These are phyloP conservation scores for Ambrosia hybrid DNA, from an alignment of 140 eudicot genomes.

Conservation along the genomic window DNA sequence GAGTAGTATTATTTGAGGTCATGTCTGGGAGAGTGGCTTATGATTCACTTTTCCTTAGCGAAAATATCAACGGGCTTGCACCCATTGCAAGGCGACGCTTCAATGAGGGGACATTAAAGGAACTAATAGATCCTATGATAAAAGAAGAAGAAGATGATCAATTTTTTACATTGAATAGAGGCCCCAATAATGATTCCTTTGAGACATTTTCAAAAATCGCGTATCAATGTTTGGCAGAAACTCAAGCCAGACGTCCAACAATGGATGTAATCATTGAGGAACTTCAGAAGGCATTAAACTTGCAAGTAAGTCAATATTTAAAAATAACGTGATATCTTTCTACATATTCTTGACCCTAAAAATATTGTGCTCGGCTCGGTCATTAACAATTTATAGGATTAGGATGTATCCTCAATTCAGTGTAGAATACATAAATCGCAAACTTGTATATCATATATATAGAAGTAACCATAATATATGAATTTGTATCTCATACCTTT, in stretches of 20 bases:
- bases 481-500: background rate
- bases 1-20: background rate
- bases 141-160: background rate
- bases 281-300: slow-evolving; percentile 1
- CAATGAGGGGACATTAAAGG: background rate
- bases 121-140: background rate
- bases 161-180: background rate
- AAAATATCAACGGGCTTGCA: background rate
- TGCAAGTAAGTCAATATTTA: background rate
- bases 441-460: no score
- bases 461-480: no score
- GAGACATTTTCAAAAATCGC: background rate
- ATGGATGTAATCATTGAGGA: background rate
- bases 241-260: background rate
- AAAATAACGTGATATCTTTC: background rate
- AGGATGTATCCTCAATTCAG: no score
- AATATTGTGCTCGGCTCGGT: background rate
- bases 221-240: background rate
- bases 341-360: background rate
- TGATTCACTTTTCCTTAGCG: background rate
- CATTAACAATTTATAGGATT: background rate
- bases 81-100: background rate
- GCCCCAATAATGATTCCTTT: background rate
- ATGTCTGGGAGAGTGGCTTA: slow-evolving; percentile 3
- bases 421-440: background rate